phyloP scores from a whole-genome alignment of 768 basidiomycete genomes.

The Termitomyces sp. region DNA sequence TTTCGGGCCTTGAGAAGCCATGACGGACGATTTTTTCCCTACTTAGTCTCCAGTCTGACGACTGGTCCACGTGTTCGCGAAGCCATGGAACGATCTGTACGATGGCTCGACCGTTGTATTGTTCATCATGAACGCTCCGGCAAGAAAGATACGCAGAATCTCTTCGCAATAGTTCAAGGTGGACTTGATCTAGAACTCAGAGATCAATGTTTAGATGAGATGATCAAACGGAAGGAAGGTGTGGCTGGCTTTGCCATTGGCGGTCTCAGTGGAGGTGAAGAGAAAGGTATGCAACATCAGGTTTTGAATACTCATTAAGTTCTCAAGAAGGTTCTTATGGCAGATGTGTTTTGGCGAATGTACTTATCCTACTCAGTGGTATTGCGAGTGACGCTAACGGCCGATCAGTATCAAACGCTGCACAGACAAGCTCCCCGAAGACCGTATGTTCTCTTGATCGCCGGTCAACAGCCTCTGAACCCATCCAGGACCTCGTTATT shows the following conservation, averaged over 20 bases:
- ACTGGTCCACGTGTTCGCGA: slow-evolving; percentile 78
- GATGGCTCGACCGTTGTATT: slow-evolving; percentile 91
- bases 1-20: background rate
- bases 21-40: slow-evolving; percentile 1
- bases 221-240: slow-evolving; percentile 68
- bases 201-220: slow-evolving; percentile 72
- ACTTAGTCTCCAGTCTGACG: slow-evolving; percentile 81
- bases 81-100: slow-evolving; percentile 82
- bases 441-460: slow-evolving; percentile 44
- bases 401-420: slow-evolving; percentile 70
- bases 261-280: slow-evolving; percentile 87
- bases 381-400: background rate
- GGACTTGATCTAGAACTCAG: slow-evolving; percentile 70
- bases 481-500: slow-evolving; percentile 72
- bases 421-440: slow-evolving; percentile 68
- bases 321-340: background rate
- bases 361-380: slow-evolving; percentile 27
- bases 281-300: slow-evolving; percentile 55
- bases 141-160: slow-evolving; percentile 61
- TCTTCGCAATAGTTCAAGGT: slow-evolving; percentile 92
- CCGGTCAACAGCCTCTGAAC: slow-evolving; percentile 8
- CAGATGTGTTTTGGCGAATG: slow-evolving; percentile 85
- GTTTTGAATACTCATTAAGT: background rate
- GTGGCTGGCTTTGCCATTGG: slow-evolving; percentile 92
- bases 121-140: slow-evolving; percentile 65